Evolutionary conservation across 257 asterid species (phyloP).

Genomic region (Capsicum pubescens): DNA sequence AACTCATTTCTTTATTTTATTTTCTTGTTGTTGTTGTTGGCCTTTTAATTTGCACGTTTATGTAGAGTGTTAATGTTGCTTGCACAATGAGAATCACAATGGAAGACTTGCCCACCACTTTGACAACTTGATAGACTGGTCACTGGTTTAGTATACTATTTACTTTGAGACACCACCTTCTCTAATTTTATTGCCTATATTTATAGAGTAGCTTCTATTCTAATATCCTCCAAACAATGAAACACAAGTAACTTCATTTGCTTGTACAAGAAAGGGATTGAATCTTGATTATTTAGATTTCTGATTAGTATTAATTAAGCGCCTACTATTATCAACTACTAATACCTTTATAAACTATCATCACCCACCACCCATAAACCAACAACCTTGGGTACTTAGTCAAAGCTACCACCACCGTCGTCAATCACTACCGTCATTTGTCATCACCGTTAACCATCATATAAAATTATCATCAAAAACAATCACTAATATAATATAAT

Average conservation of each 20-base stretch:
- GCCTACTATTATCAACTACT: neutral
- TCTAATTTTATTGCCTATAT: neutral
- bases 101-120: constrained; percentile 15
- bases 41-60: constrained; percentile 16
- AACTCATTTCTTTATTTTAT: neutral
- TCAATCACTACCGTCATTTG: neutral
- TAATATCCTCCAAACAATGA: neutral
- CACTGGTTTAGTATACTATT: neutral
- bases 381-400: neutral
- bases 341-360: neutral
- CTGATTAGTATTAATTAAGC: too few species aligned
- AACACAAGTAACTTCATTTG: neutral
- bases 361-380: neutral
- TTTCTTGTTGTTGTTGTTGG: neutral
- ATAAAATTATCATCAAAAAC: neutral
- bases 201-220: constrained; percentile 4
- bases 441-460: neutral
- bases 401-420: neutral
- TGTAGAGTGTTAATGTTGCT: neutral
- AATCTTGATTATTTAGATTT: neutral
- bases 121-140: neutral
- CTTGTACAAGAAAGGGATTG: too few species aligned
- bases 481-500: neutral
- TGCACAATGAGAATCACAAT: neutral
- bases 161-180: neutral